Evolutionary conservation across 305 asterid species (phyloP).

Genomic region (Plantago lanceolata): DNA sequence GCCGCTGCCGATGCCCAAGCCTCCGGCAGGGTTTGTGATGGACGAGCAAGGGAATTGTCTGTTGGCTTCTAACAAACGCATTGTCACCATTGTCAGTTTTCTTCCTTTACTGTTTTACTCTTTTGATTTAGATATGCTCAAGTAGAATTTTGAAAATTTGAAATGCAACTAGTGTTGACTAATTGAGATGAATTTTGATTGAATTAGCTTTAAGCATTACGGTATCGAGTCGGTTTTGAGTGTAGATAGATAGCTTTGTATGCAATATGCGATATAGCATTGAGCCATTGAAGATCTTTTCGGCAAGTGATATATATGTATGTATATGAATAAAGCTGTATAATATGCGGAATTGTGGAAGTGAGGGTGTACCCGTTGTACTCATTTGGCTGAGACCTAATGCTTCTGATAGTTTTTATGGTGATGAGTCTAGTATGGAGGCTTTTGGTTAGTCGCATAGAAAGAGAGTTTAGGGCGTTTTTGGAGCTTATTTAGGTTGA

Average conservation of each 20-base stretch:
- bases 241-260: too few species aligned
- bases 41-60: slow-evolving; percentile 86
- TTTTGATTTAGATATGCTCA: neutral
- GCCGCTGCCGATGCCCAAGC: slow-evolving; percentile 76
- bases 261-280: too few species aligned
- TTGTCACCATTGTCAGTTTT: slow-evolving; percentile 71
- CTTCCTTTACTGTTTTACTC: neutral
- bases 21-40: slow-evolving; percentile 87
- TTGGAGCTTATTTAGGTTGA: neutral
- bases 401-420: neutral
- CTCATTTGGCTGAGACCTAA: too few species aligned
- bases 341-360: too few species aligned
- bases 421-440: too few species aligned
- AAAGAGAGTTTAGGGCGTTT: neutral
- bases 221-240: too few species aligned
- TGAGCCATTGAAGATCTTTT: too few species aligned
- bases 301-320: too few species aligned
- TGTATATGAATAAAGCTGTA: too few species aligned
- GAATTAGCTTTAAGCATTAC: neutral
- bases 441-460: neutral
- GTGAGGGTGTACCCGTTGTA: too few species aligned
- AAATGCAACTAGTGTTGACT: too few species aligned
- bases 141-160: neutral
- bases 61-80: slow-evolving; percentile 75
- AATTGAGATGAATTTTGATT: neutral